phyloP scores from a whole-genome alignment of 2,329 filamentous ascomycete genomes.

The Sporothrix sp. region DNA sequence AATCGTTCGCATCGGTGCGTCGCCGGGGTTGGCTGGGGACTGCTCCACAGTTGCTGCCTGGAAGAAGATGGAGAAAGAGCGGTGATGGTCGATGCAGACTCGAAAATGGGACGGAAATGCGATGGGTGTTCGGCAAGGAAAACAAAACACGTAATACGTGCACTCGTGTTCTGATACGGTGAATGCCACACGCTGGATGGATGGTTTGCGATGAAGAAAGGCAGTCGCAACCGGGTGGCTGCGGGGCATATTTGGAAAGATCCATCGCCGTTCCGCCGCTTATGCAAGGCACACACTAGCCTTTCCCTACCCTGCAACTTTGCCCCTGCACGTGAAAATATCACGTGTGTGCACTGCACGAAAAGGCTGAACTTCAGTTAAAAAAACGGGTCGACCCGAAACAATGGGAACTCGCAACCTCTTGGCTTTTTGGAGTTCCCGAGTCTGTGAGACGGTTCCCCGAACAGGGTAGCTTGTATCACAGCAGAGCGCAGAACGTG shows the following conservation, averaged over 20 bases:
- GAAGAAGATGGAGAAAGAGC: background rate
- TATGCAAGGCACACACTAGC: conserved; percentile 9
- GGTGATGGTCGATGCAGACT: too few relatives aligned
- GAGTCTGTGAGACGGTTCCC: too few relatives aligned
- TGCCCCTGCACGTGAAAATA: background rate
- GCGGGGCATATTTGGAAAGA: background rate
- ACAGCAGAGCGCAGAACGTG: background rate
- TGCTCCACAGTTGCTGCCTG: background rate
- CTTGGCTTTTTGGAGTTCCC: conserved; percentile 7
- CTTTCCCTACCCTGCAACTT: background rate
- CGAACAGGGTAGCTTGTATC: too few relatives aligned
- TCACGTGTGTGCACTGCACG: too few relatives aligned
- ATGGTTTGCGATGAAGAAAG: background rate
- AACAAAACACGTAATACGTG: too few relatives aligned
- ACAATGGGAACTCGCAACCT: background rate
- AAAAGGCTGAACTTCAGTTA: background rate
- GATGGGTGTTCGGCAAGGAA: too few relatives aligned
- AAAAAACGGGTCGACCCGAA: background rate
- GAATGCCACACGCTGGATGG: background rate
- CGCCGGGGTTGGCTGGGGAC: background rate
- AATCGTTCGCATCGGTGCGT: background rate
- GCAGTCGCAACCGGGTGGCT: background rate
- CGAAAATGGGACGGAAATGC: too few relatives aligned
- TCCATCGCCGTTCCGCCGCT: background rate
- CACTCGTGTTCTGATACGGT: too few relatives aligned